Base-by-base conservation (phyloP, 164 flowering plant genomes). In the Stephania cephalantha region DNA sequence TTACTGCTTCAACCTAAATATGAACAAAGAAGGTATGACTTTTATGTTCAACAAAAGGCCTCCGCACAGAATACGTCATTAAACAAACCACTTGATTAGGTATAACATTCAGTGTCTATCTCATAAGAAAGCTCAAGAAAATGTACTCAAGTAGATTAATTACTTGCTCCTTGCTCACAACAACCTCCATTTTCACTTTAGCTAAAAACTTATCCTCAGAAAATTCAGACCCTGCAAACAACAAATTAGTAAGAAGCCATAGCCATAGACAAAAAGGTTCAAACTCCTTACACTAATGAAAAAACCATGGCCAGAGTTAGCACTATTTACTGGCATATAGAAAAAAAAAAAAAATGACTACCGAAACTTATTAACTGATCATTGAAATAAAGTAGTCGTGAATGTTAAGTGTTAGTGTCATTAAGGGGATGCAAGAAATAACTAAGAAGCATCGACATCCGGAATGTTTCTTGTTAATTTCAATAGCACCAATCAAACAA, bases 91-190 rank as follows among this genome's bases (percentile, higher is more conserved):
- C 30, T 65, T 63, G 64, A 58, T 58, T 58, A 58, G 18, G 65
- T n/a, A 63, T 61, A 72, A 50, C 15, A 25, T 44, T 55, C 44
- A 45, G 25, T 63, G 1, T 63, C 46, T 63, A 45, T 6, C 22
- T 20, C 17, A 61, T 58, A n/a, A 58, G 64, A 58, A 3, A 42
- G 20, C 58, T 20, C 6, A 7, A n/a, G 67, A 70, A 75, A n/a
- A 12, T 55, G n/a, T 5, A 53, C 68, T 53, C 15, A 42, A 46
- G 42, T 10, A 42, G 55, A 20, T 31, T 66, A 42, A 7, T 22
- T 82, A 94, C 98, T 94, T 92, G 97, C 65, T 92, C 93, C 76
- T 92, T 92, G 84, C 82, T 81, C 73, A 95, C 97, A 76, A 92
- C 94, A 71, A 89, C 89, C 78, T 95, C 98, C 92, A 92, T 87